Evolutionary conservation across 2,329 filamentous ascomycete genomes (phyloP).

Genomic region (Diplodia mutila): DNA sequence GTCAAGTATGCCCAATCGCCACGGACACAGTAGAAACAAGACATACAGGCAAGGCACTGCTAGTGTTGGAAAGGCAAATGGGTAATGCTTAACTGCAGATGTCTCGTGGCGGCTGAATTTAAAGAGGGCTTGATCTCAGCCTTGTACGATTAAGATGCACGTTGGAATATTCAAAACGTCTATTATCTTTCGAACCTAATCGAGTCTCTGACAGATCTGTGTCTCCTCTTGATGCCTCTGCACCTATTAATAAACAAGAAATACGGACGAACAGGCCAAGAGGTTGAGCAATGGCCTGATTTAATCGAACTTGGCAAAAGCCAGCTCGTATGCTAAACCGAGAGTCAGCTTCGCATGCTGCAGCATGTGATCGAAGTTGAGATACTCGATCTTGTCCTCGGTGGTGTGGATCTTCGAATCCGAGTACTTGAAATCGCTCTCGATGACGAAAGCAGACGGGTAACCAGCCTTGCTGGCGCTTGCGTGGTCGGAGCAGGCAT

Average conservation of each 20-base stretch:
- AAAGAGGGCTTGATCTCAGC: slow-evolving; percentile 15
- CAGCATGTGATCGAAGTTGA: slow-evolving; percentile 88
- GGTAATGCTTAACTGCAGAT: slow-evolving; percentile 1
- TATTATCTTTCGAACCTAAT: slow-evolving; percentile 15
- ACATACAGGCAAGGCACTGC: background rate
- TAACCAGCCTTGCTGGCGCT: slow-evolving; percentile 75
- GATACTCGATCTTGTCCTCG: slow-evolving; percentile 70
- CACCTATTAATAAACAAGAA: background rate
- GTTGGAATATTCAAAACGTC: slow-evolving; percentile 2
- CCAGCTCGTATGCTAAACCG: slow-evolving; percentile 81
- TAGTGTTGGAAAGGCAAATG: background rate
- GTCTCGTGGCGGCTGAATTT: background rate
- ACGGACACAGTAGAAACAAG: background rate
- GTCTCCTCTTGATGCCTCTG: slow-evolving; percentile 5
- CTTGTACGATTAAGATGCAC: slow-evolving; percentile 7
- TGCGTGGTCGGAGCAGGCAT: slow-evolving; percentile 78
- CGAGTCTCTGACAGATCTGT: background rate
- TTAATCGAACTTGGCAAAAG: slow-evolving; percentile 70
- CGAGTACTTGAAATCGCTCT: slow-evolving; percentile 67
- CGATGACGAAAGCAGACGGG: slow-evolving; percentile 75
- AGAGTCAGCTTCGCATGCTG: slow-evolving; percentile 86
- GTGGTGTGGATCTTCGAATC: slow-evolving; percentile 72
- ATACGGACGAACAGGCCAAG: background rate
- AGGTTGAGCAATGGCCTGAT: background rate
- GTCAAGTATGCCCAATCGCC: background rate